Base-by-base conservation (phyloP, 345 rosid genomes). In the Hypericum androsaemum region DNA sequence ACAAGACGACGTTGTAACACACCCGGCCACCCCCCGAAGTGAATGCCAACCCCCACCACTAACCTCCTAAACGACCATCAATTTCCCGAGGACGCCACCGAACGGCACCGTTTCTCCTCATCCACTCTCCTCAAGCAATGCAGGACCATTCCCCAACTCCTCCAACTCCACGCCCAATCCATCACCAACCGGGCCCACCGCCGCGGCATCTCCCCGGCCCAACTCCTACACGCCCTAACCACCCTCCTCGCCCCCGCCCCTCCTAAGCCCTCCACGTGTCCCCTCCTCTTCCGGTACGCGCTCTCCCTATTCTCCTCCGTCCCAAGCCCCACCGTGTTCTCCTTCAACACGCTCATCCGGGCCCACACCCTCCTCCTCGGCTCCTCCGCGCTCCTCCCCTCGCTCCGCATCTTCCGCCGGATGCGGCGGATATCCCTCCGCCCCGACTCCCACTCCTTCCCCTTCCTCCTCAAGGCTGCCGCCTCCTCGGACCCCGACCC, bases 381-480 rank as follows among this genome's bases (percentile, higher is more conserved):
- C 32, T 22, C 32, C 32, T 70, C 67, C 6, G 62, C 77, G 52
- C 79, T 82, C 70, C 42, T 67, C 59, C 9, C 53, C n/a, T 79
- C 92, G 37, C 81, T 81, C 53, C 38, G 51, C 45, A 71, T 75
- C 60, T 83, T 83, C 52, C 43, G 62, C 28, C 61, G 71, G 45
- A 83, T 86, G 92, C 77, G 74, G 7, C 71, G 80, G 37, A 28
- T 64, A 7, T 74, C 84, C 11, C 50, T 81, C 54, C 70, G 72
- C 41, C 84, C 78, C 2, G 95, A 86, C 51, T 79, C 69, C 52
- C 67, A 81, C 61, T 70, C 88, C 0, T 73, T 77, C 73, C 86
- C 95, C 16, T 83, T 81, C 59, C 74, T 66, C 42, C 76, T 86
- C 67, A 79, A 74, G 52, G 83, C 86, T 43, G 81, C 77, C 57